Percentiles rank a stretch among this genome's conserved stretches.
These are phyloP conservation scores for Urochloa ruziziensis DNA, from an alignment of 176 grass and related monocot species.

Conservation along the genomic window DNA sequence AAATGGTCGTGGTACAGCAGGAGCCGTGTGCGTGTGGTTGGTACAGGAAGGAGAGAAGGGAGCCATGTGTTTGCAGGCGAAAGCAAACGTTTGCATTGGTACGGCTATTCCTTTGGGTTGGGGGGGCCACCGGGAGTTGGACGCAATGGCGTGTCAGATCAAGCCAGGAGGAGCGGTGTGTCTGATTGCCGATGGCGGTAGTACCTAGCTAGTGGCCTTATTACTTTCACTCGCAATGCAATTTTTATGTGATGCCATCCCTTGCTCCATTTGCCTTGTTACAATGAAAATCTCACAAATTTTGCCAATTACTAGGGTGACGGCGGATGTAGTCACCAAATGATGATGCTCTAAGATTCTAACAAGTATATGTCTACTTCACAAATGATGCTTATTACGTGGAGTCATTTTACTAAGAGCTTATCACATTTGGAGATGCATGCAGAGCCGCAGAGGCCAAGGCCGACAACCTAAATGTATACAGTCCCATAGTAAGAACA, in stretches of 20 bases:
- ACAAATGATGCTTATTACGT: too few relatives aligned
- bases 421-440: background rate
- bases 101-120: background rate
- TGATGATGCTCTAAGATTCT: too few relatives aligned
- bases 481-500: background rate
- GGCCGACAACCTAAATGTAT: background rate
- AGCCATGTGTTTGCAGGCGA: background rate
- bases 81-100: background rate
- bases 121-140: background rate
- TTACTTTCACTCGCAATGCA: background rate
- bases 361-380: too few relatives aligned
- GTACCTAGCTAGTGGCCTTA: background rate
- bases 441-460: background rate
- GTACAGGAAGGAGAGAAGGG: background rate
- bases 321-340: too few relatives aligned
- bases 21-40: background rate
- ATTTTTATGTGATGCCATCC: background rate
- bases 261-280: too few relatives aligned
- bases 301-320: too few relatives aligned
- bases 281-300: too few relatives aligned
- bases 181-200: background rate
- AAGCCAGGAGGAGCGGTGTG: background rate
- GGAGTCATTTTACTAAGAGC: too few relatives aligned
- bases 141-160: background rate
- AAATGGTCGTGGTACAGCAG: background rate